Evolutionary conservation across 108 stramenopile genomes (phyloP), one percentile per base, ranked within the genome.

Genomic region (Tribonema minus): DNA sequence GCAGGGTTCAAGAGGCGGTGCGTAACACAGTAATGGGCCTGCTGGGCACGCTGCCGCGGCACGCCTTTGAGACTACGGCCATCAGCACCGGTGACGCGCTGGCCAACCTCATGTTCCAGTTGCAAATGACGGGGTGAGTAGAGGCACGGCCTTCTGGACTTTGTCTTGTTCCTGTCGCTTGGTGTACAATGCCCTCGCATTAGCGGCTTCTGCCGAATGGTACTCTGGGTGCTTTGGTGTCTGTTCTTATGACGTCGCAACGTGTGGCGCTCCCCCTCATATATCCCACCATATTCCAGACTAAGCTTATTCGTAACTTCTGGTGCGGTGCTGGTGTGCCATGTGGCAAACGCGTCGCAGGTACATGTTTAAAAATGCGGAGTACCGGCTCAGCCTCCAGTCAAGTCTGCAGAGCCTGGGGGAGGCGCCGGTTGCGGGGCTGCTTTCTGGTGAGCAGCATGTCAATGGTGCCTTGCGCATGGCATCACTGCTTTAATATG

Each of bases 61-160:
- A 92, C 87, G 92, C 92, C 20, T 94, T 95, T 81, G 92, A 94
- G 37, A 94, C 95, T 0, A 90, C 91, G 20, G 91, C 91, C 6
- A 85, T 96, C 37, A 91, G 90, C 3, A 94, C 93, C 0, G 92
- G 92, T 34, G 90, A 92, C 73, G 77, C 91, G 4, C 83, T 96
- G 54, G 95, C 94, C n/a, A 89, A 86, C 70, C 88, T 95, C 54
- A 94, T 96, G 93, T 95, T 95, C 87, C 95, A 92, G 77, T 84
- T 94, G 62, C 95, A 96, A 86, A 95, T 96, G 92, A 96, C 94
- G 23, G 95, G 95, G n/a, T n/a, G n/a, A n/a, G n/a, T n/a, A n/a
- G n/a, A n/a, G n/a, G n/a, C n/a, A n/a, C n/a, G n/a, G n/a, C n/a
- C n/a, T n/a, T n/a, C n/a, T n/a, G n/a, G n/a, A n/a, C n/a, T n/a